A percentile compares a stretch with the other conserved stretches of the same genome.
phyloP scores from a whole-genome alignment of 306 rosid genomes.

The Malus sieversii region DNA sequence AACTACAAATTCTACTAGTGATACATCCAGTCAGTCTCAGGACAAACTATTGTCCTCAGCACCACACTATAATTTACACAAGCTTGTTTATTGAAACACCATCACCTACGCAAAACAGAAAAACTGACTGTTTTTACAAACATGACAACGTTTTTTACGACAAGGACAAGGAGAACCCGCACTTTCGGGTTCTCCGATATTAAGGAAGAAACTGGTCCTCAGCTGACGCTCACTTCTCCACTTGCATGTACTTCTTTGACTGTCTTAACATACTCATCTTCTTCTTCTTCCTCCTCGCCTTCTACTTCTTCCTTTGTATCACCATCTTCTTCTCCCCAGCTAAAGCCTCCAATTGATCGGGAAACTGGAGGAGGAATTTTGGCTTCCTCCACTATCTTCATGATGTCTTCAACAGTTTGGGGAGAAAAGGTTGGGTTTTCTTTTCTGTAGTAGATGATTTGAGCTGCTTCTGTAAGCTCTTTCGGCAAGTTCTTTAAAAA shows the following conservation, averaged over 20 bases:
- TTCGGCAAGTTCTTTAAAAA: slow-evolving; percentile 76
- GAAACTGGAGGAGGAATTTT: slow-evolving; percentile 46
- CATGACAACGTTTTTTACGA: slow-evolving; percentile 23
- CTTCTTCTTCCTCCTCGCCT: slow-evolving; percentile 33
- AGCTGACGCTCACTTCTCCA: slow-evolving; percentile 51
- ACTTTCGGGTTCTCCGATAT: slow-evolving; percentile 28
- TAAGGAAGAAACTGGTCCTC: slow-evolving; percentile 5
- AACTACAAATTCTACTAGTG: slow-evolving; percentile 4
- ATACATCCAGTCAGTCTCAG: slow-evolving; percentile 9
- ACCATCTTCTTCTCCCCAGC: slow-evolving; percentile 71
- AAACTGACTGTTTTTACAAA: slow-evolving; percentile 33
- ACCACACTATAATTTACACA: slow-evolving; percentile 26
- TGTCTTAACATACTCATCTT: slow-evolving; percentile 64
- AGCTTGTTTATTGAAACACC: slow-evolving; percentile 30
- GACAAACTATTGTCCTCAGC: slow-evolving; percentile 22
- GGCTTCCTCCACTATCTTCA: slow-evolving; percentile 74
- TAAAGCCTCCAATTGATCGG: slow-evolving; percentile 53
- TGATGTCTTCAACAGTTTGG: slow-evolving; percentile 63
- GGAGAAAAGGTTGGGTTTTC: slow-evolving; percentile 74
- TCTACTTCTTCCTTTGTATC: slow-evolving; percentile 32
- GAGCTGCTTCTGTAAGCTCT: slow-evolving; percentile 74
- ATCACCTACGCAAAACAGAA: slow-evolving; percentile 19
- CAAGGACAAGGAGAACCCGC: slow-evolving; percentile 27
- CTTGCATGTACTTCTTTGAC: slow-evolving; percentile 73
- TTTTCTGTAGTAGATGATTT: slow-evolving; percentile 57